These are phyloP conservation scores for Mortierella sp. DNA, from an alignment of 371 early-diverging fungal genomes.

Conservation along the genomic window DNA sequence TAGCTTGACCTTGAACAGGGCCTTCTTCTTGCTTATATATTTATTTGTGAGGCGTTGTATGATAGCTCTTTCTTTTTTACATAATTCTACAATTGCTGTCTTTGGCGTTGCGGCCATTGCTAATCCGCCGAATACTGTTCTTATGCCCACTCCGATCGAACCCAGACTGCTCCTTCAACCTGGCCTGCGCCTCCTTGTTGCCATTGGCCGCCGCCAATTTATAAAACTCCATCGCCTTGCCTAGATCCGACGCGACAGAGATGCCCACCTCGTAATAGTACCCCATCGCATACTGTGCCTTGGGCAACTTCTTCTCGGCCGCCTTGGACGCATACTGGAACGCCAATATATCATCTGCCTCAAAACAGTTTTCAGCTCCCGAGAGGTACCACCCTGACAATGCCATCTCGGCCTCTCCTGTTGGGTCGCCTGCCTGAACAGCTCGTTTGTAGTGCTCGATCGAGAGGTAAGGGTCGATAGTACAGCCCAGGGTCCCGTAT, in stretches of 20 bases:
- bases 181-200: conserved; percentile 65
- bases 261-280: conserved; percentile 93
- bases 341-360: conserved; percentile 86
- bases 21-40: too few relatives aligned
- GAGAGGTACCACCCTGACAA: conserved; percentile 95
- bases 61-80: conserved; percentile 1
- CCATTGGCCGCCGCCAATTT: conserved; percentile 68
- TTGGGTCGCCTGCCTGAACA: conserved; percentile 87
- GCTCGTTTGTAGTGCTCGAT: conserved; percentile 85
- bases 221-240: conserved; percentile 85
- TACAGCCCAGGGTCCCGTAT: conserved; percentile 71
- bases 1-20: too few relatives aligned
- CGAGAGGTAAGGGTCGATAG: conserved; percentile 74
- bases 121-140: conserved; percentile 32
- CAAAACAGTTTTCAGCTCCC: conserved; percentile 81
- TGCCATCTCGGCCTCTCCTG: conserved; percentile 88
- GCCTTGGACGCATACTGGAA: conserved; percentile 91
- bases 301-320: conserved; percentile 83
- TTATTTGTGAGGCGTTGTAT: too few relatives aligned
- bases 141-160: conserved; percentile 27
- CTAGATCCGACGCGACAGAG: conserved; percentile 73
- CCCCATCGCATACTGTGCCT: conserved; percentile 95
- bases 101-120: conserved; percentile 21
- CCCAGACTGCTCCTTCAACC: conserved; percentile 34
- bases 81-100: conserved; percentile 26